A percentile compares a stretch with the other conserved stretches of the same genome.
Evolutionary conservation across 202 grass and related monocot genomes (phyloP).

Genomic region (Bolboschoenoplectus hybrid): DNA sequence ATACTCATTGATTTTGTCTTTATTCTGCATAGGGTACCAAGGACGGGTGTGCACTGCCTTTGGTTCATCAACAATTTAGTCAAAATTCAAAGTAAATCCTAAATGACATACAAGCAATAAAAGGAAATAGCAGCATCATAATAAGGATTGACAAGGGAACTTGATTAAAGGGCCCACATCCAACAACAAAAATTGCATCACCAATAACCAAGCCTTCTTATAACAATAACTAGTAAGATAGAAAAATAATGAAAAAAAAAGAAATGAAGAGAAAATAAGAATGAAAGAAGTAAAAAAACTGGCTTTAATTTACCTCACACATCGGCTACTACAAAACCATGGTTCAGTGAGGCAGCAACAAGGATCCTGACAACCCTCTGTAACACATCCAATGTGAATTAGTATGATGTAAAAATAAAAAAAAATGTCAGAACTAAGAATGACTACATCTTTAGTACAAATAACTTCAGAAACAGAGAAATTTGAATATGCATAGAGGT

Average conservation of each 20-base stretch:
- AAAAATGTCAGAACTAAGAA: conserved; percentile 40
- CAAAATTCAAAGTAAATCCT: not conserved
- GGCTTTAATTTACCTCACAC: conserved; percentile 53
- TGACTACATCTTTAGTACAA: conserved; percentile 9
- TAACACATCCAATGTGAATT: conserved; percentile 78
- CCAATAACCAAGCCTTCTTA: not conserved
- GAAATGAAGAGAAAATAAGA: not conserved
- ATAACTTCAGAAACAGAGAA: not conserved
- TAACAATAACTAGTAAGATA: not conserved
- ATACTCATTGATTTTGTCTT: not conserved
- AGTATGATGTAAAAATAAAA: conserved; percentile 39
- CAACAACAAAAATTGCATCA: too few relatives aligned
- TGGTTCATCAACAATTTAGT: not conserved
- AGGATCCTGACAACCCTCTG: conserved; percentile 39
- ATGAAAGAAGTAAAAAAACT: not conserved
- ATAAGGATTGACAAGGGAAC: not conserved
- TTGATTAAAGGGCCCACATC: too few relatives aligned
- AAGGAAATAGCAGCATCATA: not conserved
- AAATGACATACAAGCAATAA: not conserved
- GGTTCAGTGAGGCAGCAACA: conserved; percentile 45
- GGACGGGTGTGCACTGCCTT: not conserved
- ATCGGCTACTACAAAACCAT: conserved; percentile 77
- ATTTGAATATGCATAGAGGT: conserved; percentile 22
- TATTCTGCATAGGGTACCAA: conserved; percentile 7
- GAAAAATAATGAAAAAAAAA: not conserved